These are phyloP conservation scores for Saturnispora dispora DNA, from an alignment of 805 yeast genomes.

Conservation along the genomic window DNA sequence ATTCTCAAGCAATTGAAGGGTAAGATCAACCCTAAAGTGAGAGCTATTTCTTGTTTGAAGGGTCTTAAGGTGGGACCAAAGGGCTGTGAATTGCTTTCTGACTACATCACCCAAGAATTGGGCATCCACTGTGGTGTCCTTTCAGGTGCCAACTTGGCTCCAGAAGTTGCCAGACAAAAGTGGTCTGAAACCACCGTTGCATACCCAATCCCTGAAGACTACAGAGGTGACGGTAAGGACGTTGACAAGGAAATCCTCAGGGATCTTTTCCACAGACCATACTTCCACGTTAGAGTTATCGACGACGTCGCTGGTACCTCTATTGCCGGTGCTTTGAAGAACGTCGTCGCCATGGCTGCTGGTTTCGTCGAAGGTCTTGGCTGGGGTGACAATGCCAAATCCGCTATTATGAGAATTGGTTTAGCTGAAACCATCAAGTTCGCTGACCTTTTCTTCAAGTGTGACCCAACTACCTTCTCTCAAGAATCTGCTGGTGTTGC, in stretches of 20 bases:
- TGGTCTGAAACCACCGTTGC: constrained; percentile 99
- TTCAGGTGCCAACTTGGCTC: constrained; percentile 95
- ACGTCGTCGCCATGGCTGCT: constrained; percentile 91
- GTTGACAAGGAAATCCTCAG: constrained; percentile 65
- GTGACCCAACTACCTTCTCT: constrained; percentile 72
- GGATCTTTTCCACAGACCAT: constrained; percentile 90
- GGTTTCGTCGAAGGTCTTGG: constrained; percentile 97
- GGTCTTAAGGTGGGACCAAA: constrained; percentile 83
- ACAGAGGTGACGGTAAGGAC: constrained; percentile 56
- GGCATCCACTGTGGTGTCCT: constrained; percentile 92
- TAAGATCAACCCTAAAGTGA: constrained; percentile 53
- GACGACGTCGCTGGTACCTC: constrained; percentile 95
- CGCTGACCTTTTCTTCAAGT: constrained; percentile 74
- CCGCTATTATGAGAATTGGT: constrained; percentile 96
- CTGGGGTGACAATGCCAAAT: constrained; percentile 98
- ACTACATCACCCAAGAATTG: constrained; percentile 67
- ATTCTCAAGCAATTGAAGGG: constrained; percentile 73
- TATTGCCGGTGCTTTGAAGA: constrained; percentile 94
- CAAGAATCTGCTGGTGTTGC: constrained; percentile 97
- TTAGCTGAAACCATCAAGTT: constrained; percentile 82
- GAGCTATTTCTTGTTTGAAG: constrained; percentile 93
- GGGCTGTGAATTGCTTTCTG: constrained; percentile 78
- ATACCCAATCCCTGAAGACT: constrained; percentile 65
- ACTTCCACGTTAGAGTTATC: constrained; percentile 92
- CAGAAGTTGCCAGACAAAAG: constrained; percentile 89